Conservation (phyloP, 257 asterid species). For the Penstemon davidsonii region DNA sequence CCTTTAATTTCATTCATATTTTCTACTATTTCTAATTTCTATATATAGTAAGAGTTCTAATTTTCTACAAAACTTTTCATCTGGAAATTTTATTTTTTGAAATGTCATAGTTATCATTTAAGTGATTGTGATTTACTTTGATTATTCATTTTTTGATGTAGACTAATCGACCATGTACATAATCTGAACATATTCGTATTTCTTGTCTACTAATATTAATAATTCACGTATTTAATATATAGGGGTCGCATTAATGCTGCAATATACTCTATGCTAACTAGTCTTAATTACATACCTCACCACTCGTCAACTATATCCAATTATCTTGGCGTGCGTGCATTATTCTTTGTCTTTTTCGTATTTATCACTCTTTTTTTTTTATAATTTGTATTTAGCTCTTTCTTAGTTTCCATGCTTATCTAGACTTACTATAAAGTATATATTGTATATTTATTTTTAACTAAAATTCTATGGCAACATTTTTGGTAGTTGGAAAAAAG, state of each 20-base stretch:
- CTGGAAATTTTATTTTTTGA: neutral
- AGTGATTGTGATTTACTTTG: neutral
- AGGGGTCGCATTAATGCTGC: neutral
- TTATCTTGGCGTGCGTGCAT: neutral
- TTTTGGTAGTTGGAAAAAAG: no score
- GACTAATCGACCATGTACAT: neutral
- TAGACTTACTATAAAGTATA: no score
- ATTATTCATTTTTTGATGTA: neutral
- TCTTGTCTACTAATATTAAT: neutral
- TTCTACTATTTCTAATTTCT: neutral
- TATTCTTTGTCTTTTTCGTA: neutral
- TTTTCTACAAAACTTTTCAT: neutral
- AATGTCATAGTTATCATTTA: constrained; percentile 2
- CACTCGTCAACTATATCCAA: neutral
- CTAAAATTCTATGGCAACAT: no score
- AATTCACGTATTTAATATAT: neutral
- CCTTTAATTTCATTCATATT: neutral
- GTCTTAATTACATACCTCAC: neutral
- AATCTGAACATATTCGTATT: no score
- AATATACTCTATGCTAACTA: neutral
- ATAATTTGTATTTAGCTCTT: no score
- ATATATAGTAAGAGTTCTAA: no score
- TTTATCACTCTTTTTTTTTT: neutral
- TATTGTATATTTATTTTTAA: no score
- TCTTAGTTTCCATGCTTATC: no score